These are phyloP conservation scores for Trebouxiophyceae sp. DNA, from an alignment of 163 green algal species.

Conservation along the genomic window DNA sequence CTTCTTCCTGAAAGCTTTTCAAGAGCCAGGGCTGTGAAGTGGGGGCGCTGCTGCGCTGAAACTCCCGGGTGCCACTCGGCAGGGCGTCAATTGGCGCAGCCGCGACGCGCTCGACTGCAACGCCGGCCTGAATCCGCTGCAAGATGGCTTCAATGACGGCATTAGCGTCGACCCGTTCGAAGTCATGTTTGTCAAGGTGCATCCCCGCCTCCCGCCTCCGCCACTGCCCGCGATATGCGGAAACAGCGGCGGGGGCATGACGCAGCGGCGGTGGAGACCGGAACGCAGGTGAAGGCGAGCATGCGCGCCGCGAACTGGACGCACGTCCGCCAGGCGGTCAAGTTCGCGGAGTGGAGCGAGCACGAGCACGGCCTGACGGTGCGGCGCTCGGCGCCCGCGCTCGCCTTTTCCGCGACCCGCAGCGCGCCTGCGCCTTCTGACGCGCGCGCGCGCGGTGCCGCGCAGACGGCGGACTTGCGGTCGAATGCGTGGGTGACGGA, in stretches of 20 bases:
- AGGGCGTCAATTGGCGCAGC: slow-evolving; percentile 46
- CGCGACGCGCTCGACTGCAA: slow-evolving; percentile 47
- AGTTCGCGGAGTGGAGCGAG: slow-evolving; percentile 9
- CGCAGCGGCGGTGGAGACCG: no score
- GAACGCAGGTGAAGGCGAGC: slow-evolving; percentile 24
- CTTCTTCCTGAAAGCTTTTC: no score
- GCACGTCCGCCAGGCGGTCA: slow-evolving; percentile 4
- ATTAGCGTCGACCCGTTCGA: slow-evolving; percentile 30
- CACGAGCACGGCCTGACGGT: slow-evolving; percentile 9
- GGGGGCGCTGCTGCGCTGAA: no score
- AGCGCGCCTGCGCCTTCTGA: background rate
- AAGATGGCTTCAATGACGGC: slow-evolving; percentile 46
- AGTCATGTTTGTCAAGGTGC: slow-evolving; percentile 52
- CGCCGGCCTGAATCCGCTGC: slow-evolving; percentile 47
- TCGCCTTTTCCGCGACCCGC: slow-evolving; percentile 2
- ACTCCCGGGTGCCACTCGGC: background rate
- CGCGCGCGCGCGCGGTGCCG: background rate
- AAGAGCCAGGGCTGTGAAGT: no score
- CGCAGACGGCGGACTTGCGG: background rate
- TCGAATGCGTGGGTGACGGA: slow-evolving; percentile 23
- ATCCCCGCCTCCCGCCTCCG: background rate
- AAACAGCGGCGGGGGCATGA: no score
- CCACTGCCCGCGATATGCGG: background rate
- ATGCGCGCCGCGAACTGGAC: slow-evolving; percentile 11
- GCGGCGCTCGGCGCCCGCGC: no score